Evolutionary conservation across 2,329 filamentous ascomycete species (phyloP).

Genomic region (Rosellinia necatrix): DNA sequence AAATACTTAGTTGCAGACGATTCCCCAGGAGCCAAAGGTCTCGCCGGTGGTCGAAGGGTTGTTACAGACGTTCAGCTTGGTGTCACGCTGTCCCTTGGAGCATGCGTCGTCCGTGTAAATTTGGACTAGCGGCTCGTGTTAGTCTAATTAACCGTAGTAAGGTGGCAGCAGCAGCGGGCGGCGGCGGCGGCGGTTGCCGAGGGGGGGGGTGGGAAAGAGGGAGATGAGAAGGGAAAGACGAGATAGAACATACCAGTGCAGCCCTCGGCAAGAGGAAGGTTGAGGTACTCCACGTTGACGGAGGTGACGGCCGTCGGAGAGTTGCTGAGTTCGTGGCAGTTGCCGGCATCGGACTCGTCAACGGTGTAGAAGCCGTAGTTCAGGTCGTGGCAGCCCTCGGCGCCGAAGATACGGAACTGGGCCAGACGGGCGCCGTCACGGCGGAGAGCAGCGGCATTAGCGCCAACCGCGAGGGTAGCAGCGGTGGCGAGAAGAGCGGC

Average conservation of each 20-base stretch:
- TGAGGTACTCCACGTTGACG: conserved; percentile 28
- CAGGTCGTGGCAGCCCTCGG: conserved; percentile 29
- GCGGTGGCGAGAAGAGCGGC: conserved; percentile 30
- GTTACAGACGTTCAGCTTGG: conserved; percentile 12
- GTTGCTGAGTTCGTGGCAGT: conserved; percentile 53
- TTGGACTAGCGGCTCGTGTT: conserved; percentile 19
- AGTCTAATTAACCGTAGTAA: neutral
- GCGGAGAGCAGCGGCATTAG: conserved; percentile 27
- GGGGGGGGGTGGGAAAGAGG: neutral
- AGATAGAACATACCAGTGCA: conserved; percentile 32
- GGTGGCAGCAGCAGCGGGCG: no score
- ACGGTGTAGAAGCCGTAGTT: conserved; percentile 38
- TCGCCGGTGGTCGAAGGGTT: conserved; percentile 1
- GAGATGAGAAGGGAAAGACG: neutral
- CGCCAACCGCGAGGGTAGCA: conserved; percentile 30
- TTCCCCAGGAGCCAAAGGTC: conserved; percentile 24
- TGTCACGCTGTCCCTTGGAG: conserved; percentile 4
- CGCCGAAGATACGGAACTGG: conserved; percentile 38
- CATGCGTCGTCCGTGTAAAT: conserved; percentile 28
- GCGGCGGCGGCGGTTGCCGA: no score
- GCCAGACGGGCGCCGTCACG: conserved; percentile 35
- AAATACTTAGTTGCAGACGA: conserved; percentile 17
- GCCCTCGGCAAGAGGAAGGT: conserved; percentile 26
- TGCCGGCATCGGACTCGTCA: conserved; percentile 30
- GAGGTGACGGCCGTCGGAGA: conserved; percentile 40